These are phyloP conservation scores for Cryptococcus wingfieldii DNA, from an alignment of 1,284 basidiomycete species.

Conservation along the genomic window DNA sequence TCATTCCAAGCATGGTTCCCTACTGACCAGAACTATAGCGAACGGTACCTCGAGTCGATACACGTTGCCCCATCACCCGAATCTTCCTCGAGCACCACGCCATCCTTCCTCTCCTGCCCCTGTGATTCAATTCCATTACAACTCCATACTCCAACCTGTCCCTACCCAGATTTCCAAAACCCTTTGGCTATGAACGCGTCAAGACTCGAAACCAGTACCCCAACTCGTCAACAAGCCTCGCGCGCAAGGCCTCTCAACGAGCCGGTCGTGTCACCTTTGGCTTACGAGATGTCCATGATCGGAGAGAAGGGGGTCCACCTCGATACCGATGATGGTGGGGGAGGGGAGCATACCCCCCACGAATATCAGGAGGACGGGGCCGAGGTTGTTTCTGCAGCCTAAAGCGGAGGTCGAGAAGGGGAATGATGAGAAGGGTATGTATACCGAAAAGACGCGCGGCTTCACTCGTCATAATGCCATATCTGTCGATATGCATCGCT, in stretches of 20 bases:
- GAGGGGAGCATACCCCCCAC: neutral
- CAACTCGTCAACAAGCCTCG: conserved; percentile 13
- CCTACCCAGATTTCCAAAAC: neutral
- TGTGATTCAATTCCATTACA: neutral
- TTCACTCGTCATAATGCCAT: neutral
- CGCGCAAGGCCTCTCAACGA: conserved; percentile 2
- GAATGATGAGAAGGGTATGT: neutral
- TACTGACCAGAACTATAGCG: conserved; percentile 10
- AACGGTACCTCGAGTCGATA: conserved; percentile 21
- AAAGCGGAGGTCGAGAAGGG: neutral
- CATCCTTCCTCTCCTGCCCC: neutral
- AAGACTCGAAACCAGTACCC: conserved; percentile 17
- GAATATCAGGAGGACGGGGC: neutral
- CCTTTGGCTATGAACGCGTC: conserved; percentile 9
- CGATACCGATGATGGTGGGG: too few relatives aligned
- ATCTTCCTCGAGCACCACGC: neutral
- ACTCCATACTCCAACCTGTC: neutral
- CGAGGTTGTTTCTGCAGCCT: neutral
- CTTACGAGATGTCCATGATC: neutral
- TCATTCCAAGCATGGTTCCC: neutral
- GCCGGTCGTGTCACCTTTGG: neutral
- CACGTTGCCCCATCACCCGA: conserved; percentile 1
- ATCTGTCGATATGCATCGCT: too few relatives aligned
- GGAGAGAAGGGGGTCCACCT: too few relatives aligned
- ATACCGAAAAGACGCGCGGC: conserved; percentile 18